Evolutionary conservation across 495 filamentous ascomycete species (phyloP).

Genomic region (Penicillium soppii): DNA sequence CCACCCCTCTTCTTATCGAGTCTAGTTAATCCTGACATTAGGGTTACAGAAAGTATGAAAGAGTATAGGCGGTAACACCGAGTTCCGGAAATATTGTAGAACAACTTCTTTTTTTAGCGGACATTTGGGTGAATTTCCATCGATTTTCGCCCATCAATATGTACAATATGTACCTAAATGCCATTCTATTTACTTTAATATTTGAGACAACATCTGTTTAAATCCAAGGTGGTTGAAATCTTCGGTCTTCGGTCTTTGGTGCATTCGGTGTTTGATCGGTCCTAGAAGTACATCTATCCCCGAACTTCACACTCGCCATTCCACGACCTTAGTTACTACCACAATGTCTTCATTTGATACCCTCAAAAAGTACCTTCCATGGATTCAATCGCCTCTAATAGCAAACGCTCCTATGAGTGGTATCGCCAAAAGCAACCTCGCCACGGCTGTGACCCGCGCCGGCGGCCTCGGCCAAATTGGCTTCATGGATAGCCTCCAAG

Average conservation of each 20-base stretch:
- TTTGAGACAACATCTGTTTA: too few species aligned
- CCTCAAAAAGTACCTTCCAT: conserved; percentile 9
- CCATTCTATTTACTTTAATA: too few species aligned
- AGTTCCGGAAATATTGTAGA: too few species aligned
- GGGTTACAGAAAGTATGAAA: too few species aligned
- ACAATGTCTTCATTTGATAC: not conserved
- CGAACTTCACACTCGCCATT: not conserved
- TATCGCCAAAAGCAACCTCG: conserved; percentile 5
- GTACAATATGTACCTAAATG: too few species aligned
- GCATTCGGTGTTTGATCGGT: not conserved
- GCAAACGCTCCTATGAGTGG: conserved; percentile 16
- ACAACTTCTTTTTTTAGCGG: too few species aligned
- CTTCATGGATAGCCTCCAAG: conserved; percentile 8
- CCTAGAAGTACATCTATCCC: not conserved
- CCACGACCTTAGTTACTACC: not conserved
- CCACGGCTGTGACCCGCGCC: conserved; percentile 5
- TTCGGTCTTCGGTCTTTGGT: not conserved
- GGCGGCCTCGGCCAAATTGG: conserved; percentile 14
- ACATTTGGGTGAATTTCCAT: too few species aligned
- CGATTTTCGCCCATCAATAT: too few species aligned
- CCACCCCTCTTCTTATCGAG: too few species aligned
- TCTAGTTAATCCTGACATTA: too few species aligned
- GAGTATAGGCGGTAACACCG: too few species aligned
- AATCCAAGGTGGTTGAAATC: too few species aligned
- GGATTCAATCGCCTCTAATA: conserved; percentile 12